These are phyloP conservation scores for Erysimum cheiranthoides DNA, from an alignment of 345 rosid species.

Conservation along the genomic window DNA sequence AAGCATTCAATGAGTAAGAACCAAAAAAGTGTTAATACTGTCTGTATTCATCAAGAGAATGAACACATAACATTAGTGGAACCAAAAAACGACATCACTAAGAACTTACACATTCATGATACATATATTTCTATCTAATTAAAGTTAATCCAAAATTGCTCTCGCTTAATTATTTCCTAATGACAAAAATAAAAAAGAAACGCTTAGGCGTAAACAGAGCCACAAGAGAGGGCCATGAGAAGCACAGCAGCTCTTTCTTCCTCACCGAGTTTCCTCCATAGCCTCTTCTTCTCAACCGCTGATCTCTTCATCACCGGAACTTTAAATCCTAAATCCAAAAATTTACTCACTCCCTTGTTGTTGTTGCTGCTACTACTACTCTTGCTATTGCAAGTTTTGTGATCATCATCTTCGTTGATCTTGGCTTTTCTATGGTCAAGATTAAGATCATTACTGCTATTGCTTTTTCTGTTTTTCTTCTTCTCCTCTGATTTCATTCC, in stretches of 20 bases:
- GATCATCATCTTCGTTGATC: constrained; percentile 19
- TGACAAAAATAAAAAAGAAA: neutral
- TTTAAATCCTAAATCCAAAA: constrained; percentile 40
- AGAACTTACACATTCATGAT: constrained; percentile 27
- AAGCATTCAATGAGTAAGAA: neutral
- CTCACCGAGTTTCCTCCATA: constrained; percentile 63
- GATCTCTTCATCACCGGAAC: constrained; percentile 48
- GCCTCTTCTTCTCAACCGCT: constrained; percentile 62
- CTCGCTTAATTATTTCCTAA: constrained; percentile 27
- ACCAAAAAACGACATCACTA: constrained; percentile 12
- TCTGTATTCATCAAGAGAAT: constrained; percentile 31
- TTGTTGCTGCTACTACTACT: constrained; percentile 1
- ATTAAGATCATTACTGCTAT: constrained; percentile 29
- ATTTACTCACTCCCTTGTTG: constrained; percentile 16
- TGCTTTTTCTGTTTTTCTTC: constrained; percentile 53
- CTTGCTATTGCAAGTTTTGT: constrained; percentile 8
- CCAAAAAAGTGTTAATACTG: neutral
- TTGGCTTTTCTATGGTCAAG: constrained; percentile 11
- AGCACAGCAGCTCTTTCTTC: constrained; percentile 89
- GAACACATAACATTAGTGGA: constrained; percentile 38
- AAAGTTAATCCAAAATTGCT: constrained; percentile 27
- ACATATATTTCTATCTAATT: constrained; percentile 26
- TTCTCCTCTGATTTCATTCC: constrained; percentile 55
- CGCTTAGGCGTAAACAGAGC: constrained; percentile 67
- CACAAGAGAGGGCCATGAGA: constrained; percentile 87